phyloP scores from a whole-genome alignment of 768 basidiomycete species.

The Podaxis pistillaris region DNA sequence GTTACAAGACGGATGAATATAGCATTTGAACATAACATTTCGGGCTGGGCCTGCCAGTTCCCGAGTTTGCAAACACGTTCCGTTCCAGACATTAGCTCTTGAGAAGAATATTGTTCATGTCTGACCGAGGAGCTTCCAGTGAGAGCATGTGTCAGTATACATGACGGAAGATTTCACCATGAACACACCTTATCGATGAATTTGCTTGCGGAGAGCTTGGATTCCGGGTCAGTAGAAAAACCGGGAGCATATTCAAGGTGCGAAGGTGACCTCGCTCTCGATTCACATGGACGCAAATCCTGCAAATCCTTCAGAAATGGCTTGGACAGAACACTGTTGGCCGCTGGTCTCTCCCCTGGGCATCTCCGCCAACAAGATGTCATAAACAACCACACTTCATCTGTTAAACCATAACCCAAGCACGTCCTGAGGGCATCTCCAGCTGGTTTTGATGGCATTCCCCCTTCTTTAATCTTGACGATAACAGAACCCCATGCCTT shows the following conservation, averaged over 20 bases:
- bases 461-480: not conserved
- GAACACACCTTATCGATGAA: not conserved
- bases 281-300: not conserved
- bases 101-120: too few relatives aligned
- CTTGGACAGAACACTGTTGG: not conserved
- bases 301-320: not conserved
- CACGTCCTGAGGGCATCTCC: not conserved
- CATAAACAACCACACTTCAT: not conserved
- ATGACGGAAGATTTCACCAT: not conserved
- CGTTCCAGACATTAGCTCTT: too few relatives aligned
- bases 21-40: too few relatives aligned
- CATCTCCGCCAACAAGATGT: not conserved
- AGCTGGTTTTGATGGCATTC: not conserved
- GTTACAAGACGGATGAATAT: not conserved
- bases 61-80: too few relatives aligned
- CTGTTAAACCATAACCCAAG: too few relatives aligned
- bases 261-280: not conserved
- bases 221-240: not conserved
- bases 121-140: too few relatives aligned
- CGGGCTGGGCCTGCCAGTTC: too few relatives aligned
- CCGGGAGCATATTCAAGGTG: not conserved
- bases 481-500: not conserved
- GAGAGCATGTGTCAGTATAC: too few relatives aligned
- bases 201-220: not conserved
- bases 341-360: not conserved